Percentiles rank a stretch among this genome's conserved stretches.
Conservation (phyloP, 257 asterid species). For the Hygrophila difformis region DNA sequence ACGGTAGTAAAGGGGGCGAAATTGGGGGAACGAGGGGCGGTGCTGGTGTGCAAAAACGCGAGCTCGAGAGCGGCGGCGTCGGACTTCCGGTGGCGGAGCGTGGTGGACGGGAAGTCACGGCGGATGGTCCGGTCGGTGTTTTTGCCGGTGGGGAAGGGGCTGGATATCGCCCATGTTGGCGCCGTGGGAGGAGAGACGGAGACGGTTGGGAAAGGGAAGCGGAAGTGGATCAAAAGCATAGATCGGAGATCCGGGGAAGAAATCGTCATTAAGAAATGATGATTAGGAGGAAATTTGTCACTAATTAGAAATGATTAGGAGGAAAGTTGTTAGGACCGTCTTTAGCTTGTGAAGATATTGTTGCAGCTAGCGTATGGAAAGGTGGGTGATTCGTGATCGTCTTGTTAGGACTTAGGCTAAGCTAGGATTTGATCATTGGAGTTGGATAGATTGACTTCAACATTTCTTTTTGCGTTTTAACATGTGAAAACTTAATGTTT, state of each 20-base stretch:
- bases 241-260: conserved; percentile 61
- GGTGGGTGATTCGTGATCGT: too few relatives aligned
- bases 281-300: too few relatives aligned
- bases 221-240: conserved; percentile 54
- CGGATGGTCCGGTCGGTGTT: conserved; percentile 55
- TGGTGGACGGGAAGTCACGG: conserved; percentile 37
- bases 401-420: too few relatives aligned
- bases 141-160: conserved; percentile 82
- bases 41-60: conserved; percentile 69
- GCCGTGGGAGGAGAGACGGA: conserved; percentile 19
- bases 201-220: conserved; percentile 21
- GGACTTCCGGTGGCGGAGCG: conserved; percentile 56
- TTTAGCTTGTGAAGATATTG: too few relatives aligned
- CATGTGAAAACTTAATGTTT: too few relatives aligned
- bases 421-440: too few relatives aligned
- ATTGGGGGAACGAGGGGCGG: conserved; percentile 70
- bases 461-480: too few relatives aligned
- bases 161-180: conserved; percentile 71
- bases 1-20: conserved; percentile 45
- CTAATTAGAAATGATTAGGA: too few relatives aligned
- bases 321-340: too few relatives aligned
- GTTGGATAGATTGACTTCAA: too few relatives aligned
- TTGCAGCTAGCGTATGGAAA: too few relatives aligned
- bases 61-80: conserved; percentile 34
- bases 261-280: conserved; percentile 39